Conservation (phyloP, 1,139 yeast species). For the Entelexis sorbosivorans region DNA sequence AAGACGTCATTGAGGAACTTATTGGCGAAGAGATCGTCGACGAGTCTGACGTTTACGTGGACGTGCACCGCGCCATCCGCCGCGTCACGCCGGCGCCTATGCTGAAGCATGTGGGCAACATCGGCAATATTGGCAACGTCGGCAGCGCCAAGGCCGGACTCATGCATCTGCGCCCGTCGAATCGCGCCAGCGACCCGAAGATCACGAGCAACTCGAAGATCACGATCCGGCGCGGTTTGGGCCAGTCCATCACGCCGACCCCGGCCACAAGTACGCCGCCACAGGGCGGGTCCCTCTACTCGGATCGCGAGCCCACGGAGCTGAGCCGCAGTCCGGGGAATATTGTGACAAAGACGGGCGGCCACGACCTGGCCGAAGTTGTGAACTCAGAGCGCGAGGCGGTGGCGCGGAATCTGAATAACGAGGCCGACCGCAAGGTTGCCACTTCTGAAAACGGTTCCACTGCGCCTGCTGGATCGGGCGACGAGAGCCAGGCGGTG, state of each 20-base stretch:
- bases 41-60: slow-evolving; percentile 91
- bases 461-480: background rate
- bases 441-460: background rate
- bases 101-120: slow-evolving; percentile 34
- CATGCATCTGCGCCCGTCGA: slow-evolving; percentile 35
- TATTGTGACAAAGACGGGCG: slow-evolving; percentile 11
- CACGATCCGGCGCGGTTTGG: slow-evolving; percentile 30
- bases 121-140: slow-evolving; percentile 1
- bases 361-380: slow-evolving; percentile 6
- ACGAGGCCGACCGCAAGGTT: background rate
- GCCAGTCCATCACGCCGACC: background rate
- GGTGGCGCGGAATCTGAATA: slow-evolving; percentile 8
- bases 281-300: background rate
- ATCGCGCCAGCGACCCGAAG: slow-evolving; percentile 74
- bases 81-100: slow-evolving; percentile 72
- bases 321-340: slow-evolving; percentile 17
- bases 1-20: slow-evolving; percentile 92
- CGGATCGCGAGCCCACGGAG: slow-evolving; percentile 5
- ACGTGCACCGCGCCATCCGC: slow-evolving; percentile 68
- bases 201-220: slow-evolving; percentile 51
- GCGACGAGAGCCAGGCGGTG: background rate
- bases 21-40: slow-evolving; percentile 97
- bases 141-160: slow-evolving; percentile 4
- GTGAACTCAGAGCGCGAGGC: slow-evolving; percentile 18
- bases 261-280: background rate